These are phyloP conservation scores for Tetragonia tetragonoides DNA, from an alignment of 148 eudicot species.

Conservation along the genomic window DNA sequence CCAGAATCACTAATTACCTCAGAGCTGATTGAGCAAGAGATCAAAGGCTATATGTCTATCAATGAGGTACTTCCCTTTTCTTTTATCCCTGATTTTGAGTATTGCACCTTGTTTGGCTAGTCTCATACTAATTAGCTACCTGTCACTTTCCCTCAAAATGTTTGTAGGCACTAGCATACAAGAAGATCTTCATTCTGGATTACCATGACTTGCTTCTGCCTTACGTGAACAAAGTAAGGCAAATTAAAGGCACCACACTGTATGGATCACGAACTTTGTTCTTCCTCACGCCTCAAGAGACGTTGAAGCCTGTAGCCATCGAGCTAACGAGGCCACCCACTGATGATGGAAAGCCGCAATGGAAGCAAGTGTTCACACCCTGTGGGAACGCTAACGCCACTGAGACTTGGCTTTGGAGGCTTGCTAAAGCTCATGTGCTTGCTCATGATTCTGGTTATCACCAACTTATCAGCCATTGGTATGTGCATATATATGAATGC, in stretches of 20 bases:
- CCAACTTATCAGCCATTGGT: slow-evolving; percentile 85
- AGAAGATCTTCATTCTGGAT: slow-evolving; percentile 65
- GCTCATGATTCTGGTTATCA: slow-evolving; percentile 86
- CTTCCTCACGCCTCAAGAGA: slow-evolving; percentile 36
- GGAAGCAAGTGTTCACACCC: slow-evolving; percentile 62
- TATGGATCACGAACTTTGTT: slow-evolving; percentile 78
- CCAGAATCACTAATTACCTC: slow-evolving; percentile 59
- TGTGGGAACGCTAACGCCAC: slow-evolving; percentile 51
- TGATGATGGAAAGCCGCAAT: slow-evolving; percentile 52
- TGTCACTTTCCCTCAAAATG: background rate
- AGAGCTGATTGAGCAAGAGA: slow-evolving; percentile 37
- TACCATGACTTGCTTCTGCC: slow-evolving; percentile 74
- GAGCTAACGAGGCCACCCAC: slow-evolving; percentile 68
- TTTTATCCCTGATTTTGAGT: background rate
- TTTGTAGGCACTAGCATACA: slow-evolving; percentile 58
- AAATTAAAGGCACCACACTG: slow-evolving; percentile 50
- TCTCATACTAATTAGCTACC: too few relatives aligned
- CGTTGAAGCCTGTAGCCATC: slow-evolving; percentile 62
- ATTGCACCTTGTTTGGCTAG: background rate
- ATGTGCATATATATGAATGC: background rate
- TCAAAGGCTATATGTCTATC: slow-evolving; percentile 45
- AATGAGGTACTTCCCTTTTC: slow-evolving; percentile 37
- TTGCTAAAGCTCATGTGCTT: slow-evolving; percentile 83
- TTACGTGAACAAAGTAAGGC: slow-evolving; percentile 60
- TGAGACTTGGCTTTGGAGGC: slow-evolving; percentile 77